A percentile compares a stretch with the other conserved stretches of the same genome.
Conservation (phyloP, 2,329 filamentous ascomycete species). For the Fusarium verticillioides region DNA sequence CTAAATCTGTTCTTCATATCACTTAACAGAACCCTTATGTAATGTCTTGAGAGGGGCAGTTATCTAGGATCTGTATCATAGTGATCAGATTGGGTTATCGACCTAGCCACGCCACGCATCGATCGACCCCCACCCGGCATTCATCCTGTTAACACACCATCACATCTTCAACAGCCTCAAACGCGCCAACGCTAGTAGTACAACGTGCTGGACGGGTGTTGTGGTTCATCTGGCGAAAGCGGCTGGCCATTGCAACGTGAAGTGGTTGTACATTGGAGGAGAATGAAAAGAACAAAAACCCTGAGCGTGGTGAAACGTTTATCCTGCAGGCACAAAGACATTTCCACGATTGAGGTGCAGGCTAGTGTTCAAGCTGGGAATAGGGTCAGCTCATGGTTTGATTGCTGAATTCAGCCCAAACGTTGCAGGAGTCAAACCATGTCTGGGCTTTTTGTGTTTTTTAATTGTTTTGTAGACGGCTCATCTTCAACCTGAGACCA, state of each 20-base stretch:
- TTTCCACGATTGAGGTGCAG: background rate
- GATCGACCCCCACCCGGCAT: conserved; percentile 18
- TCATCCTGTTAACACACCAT: conserved; percentile 11
- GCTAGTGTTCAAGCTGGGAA: background rate
- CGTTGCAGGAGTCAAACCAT: background rate
- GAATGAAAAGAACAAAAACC: conserved; percentile 12
- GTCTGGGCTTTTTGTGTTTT: conserved; percentile 2
- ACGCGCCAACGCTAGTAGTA: conserved; percentile 28
- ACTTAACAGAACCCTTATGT: background rate
- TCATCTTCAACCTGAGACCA: conserved; percentile 11
- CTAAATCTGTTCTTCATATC: background rate
- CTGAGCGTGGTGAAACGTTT: conserved; percentile 32
- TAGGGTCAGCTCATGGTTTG: background rate
- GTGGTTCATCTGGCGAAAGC: background rate
- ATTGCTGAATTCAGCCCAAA: background rate
- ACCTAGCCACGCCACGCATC: conserved; percentile 5
- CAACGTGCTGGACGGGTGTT: conserved; percentile 4
- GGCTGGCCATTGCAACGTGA: conserved; percentile 5
- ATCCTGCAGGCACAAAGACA: conserved; percentile 11
- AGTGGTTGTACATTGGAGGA: conserved; percentile 10
- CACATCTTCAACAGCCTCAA: conserved; percentile 33
- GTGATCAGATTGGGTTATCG: background rate
- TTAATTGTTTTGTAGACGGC: conserved; percentile 2
- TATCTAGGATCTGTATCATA: background rate
- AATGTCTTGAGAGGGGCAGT: conserved; percentile 4